A percentile compares a stretch with the other conserved stretches of the same genome.
Conservation (phyloP, 345 rosid genomes). For the Triadica sebifera region DNA sequence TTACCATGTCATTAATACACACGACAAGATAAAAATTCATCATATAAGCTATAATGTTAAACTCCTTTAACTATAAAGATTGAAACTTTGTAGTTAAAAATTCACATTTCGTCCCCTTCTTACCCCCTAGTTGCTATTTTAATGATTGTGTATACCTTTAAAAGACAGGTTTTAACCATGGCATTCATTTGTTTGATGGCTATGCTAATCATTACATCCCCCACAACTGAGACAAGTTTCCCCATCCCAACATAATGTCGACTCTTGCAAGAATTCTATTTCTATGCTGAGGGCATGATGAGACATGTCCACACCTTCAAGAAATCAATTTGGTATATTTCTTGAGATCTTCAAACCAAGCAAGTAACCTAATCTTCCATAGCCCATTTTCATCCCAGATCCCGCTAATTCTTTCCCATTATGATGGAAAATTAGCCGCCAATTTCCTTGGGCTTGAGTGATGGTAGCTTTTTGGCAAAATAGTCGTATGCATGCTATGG, state of each 20-base stretch:
- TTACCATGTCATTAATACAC: neutral
- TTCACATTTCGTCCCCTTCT: neutral
- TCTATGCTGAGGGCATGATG: constrained; percentile 6
- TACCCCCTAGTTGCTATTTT: neutral
- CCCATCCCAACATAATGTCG: constrained; percentile 1
- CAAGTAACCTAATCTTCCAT: neutral
- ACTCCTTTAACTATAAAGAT: neutral
- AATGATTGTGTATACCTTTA: constrained; percentile 7
- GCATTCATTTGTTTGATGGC: neutral
- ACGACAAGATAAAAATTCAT: neutral
- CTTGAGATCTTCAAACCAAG: neutral
- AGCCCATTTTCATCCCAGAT: neutral
- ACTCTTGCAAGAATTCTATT: constrained; percentile 6
- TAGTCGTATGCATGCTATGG: neutral
- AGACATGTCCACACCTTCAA: constrained; percentile 3
- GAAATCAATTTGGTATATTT: neutral
- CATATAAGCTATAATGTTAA: neutral
- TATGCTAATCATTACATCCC: neutral
- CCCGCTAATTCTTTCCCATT: neutral
- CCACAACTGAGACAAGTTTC: constrained; percentile 9
- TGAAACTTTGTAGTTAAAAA: neutral
- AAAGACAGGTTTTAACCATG: constrained; percentile 1
- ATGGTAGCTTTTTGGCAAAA: neutral
- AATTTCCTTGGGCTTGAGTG: neutral
- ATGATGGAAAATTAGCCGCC: neutral